phyloP scores from a whole-genome alignment of 2,329 filamentous ascomycete species.

The Orbilia javanica region DNA sequence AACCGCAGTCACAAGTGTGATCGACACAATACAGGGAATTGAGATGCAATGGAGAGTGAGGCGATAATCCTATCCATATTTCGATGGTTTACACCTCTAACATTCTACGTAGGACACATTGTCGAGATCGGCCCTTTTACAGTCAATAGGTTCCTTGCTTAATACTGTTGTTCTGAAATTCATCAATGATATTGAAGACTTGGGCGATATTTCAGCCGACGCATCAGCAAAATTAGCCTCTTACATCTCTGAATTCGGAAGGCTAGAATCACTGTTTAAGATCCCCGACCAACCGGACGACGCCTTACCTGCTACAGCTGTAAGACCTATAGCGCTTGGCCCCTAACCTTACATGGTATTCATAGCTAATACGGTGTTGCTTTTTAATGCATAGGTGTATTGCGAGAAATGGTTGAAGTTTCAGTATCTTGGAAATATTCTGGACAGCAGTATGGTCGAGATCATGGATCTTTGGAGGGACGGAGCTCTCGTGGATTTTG shows the following conservation, averaged over 20 bases:
- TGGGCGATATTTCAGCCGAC: slow-evolving; percentile 61
- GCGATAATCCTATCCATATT: neutral
- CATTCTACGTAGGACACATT: slow-evolving; percentile 47
- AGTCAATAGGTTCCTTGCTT: slow-evolving; percentile 60
- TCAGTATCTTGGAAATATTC: slow-evolving; percentile 60
- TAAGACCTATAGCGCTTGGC: slow-evolving; percentile 14
- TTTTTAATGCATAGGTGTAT: slow-evolving; percentile 58
- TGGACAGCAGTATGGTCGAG: slow-evolving; percentile 61
- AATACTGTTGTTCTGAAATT: slow-evolving; percentile 60
- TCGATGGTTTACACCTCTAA: neutral
- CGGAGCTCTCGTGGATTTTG: slow-evolving; percentile 60
- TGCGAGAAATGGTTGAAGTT: slow-evolving; percentile 62
- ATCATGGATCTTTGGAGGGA: slow-evolving; percentile 61
- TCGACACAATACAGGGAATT: slow-evolving; percentile 71
- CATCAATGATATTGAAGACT: slow-evolving; percentile 61
- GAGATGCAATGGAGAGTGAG: slow-evolving; percentile 59
- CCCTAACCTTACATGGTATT: no score
- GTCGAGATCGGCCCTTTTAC: slow-evolving; percentile 60
- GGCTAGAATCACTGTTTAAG: slow-evolving; percentile 59
- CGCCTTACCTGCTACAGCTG: slow-evolving; percentile 54
- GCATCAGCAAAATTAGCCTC: slow-evolving; percentile 60
- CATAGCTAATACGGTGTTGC: no score
- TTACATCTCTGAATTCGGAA: slow-evolving; percentile 58
- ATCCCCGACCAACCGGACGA: slow-evolving; percentile 36
- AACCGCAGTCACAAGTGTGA: slow-evolving; percentile 71